These are phyloP conservation scores for Sporothrix protearum DNA, from an alignment of 2,329 filamentous ascomycete species.

Conservation along the genomic window DNA sequence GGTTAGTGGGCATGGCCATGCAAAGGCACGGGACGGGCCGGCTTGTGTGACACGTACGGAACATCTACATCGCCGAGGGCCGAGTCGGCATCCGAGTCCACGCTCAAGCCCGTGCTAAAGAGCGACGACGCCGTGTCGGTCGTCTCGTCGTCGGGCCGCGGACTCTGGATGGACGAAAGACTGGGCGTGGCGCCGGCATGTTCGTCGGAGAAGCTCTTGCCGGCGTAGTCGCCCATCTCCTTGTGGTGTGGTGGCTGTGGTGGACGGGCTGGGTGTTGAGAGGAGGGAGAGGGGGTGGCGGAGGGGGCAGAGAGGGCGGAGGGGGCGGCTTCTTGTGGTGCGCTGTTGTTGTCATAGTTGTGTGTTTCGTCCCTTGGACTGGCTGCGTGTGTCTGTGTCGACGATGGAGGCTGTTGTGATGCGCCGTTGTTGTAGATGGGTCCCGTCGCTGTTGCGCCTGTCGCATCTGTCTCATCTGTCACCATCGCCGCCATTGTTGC, in stretches of 20 bases:
- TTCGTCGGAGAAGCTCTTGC: slow-evolving; percentile 4
- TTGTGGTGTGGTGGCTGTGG: background rate
- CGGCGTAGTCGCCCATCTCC: background rate
- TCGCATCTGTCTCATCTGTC: background rate
- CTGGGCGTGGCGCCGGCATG: background rate
- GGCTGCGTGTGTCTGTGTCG: background rate
- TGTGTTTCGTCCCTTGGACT: background rate
- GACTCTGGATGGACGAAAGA: background rate
- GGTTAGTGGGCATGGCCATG: no score
- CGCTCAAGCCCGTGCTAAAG: slow-evolving; percentile 27
- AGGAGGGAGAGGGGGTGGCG: background rate
- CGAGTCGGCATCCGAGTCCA: slow-evolving; percentile 24
- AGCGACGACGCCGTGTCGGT: slow-evolving; percentile 22
- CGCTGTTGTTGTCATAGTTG: background rate
- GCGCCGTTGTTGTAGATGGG: background rate
- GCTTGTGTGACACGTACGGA: no score
- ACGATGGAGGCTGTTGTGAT: background rate
- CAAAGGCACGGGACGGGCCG: no score
- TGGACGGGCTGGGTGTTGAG: background rate
- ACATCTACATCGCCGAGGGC: slow-evolving; percentile 22
- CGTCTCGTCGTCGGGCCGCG: slow-evolving; percentile 2
- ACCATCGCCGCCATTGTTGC: background rate
- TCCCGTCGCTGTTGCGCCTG: background rate
- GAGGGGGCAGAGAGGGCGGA: no score
- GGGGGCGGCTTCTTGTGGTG: background rate